Evolutionary conservation across 345 rosid species (phyloP).

Genomic region (Citrus sinensis): DVS_A1.0 CM039165.1:26141501-26142000

Average conservation of each 20-base stretch:
- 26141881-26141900: constrained; percentile 96
- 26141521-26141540: constrained; percentile 58
- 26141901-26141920: constrained; percentile 25
- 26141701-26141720: constrained; percentile 68
- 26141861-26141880: constrained; percentile 70
- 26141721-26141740: constrained; percentile 57
- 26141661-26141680: constrained; percentile 40
- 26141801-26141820: constrained; percentile 33
- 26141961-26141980: not conserved
- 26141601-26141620: not conserved
- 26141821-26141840: constrained; percentile 37
- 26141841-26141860: constrained; percentile 53
- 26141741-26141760: not conserved
- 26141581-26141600: not conserved
- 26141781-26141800: constrained; percentile 10
- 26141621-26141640: constrained; percentile 11
- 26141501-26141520: constrained; percentile 61
- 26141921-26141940: constrained; percentile 1
- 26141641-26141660: not conserved
- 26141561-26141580: constrained; percentile 61
- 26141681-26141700: constrained; percentile 44
- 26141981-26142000: constrained; percentile 16
- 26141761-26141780: not conserved
- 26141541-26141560: constrained; percentile 53
- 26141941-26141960: not conserved